phyloP scores from a whole-genome alignment of 345 rosid genomes.

The Atalantia buxifolia region DNA sequence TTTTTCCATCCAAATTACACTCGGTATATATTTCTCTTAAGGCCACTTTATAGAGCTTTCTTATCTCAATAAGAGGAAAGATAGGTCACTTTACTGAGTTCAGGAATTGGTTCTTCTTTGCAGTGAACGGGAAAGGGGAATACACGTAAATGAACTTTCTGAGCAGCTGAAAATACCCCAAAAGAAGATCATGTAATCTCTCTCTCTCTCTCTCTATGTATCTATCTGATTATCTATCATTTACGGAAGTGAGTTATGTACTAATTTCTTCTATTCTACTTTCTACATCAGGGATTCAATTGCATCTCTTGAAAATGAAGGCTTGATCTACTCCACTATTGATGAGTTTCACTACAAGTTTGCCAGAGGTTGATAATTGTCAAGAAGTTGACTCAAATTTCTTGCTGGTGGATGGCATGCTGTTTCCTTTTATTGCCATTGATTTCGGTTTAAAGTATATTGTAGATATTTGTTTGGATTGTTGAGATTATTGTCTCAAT shows the following conservation, averaged over 20 bases:
- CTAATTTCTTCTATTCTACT: neutral
- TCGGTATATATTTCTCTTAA: neutral
- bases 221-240: neutral
- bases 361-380: conserved; percentile 39
- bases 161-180: conserved; percentile 69
- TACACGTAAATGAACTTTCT: conserved; percentile 75
- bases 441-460: neutral
- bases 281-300: conserved; percentile 53
- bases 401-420: neutral
- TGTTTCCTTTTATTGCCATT: neutral
- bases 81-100: neutral
- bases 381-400: neutral
- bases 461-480: neutral
- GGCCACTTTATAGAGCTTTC: neutral
- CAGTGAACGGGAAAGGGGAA: conserved; percentile 76
- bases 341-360: conserved; percentile 95
- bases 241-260: neutral
- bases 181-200: conserved; percentile 72
- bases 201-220: neutral
- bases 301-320: conserved; percentile 81
- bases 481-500: neutral
- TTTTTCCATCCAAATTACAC: neutral
- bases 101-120: conserved; percentile 12
- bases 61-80: neutral
- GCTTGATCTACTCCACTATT: conserved; percentile 84